These are phyloP conservation scores for Ananas comosus DNA, from an alignment of 176 grass and related monocot species.

Conservation along the genomic window DNA sequence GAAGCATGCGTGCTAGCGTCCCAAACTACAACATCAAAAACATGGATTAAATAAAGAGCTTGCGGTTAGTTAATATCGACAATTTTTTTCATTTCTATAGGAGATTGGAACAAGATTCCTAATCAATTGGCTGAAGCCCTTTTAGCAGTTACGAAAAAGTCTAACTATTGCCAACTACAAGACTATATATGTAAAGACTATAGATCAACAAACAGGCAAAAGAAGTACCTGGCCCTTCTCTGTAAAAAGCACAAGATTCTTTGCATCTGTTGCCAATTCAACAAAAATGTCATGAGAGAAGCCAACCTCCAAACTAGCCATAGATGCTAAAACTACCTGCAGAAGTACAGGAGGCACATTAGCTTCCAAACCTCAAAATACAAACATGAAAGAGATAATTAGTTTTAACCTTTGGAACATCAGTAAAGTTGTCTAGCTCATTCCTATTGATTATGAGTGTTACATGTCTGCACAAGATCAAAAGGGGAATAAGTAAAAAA, in stretches of 20 bases:
- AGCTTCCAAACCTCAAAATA: conserved; percentile 29
- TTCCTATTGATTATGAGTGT: conserved; percentile 80
- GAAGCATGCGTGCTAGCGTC: conserved; percentile 96
- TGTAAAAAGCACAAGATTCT: conserved; percentile 89
- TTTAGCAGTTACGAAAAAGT: too few relatives aligned
- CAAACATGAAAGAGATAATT: conserved; percentile 17
- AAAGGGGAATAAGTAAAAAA: conserved; percentile 13
- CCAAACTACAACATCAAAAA: conserved; percentile 51
- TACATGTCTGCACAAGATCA: conserved; percentile 36
- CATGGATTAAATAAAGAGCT: not conserved
- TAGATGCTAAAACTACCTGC: conserved; percentile 89
- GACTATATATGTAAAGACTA: not conserved
- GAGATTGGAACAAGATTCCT: too few relatives aligned
- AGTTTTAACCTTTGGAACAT: conserved; percentile 77
- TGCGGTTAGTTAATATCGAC: too few relatives aligned
- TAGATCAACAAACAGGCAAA: conserved; percentile 6
- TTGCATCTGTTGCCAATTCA: conserved; percentile 77
- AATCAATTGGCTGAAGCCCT: too few relatives aligned
- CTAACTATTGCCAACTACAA: too few relatives aligned
- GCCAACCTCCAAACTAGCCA: conserved; percentile 88
- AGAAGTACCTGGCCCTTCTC: conserved; percentile 83
- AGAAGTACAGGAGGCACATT: conserved; percentile 31
- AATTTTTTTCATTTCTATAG: too few relatives aligned
- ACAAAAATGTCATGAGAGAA: conserved; percentile 99
- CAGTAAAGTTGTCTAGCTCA: conserved; percentile 67